These are phyloP conservation scores for Coemansia sp. DNA, from an alignment of 192 early-diverging fungal genomes.

Conservation along the genomic window DNA sequence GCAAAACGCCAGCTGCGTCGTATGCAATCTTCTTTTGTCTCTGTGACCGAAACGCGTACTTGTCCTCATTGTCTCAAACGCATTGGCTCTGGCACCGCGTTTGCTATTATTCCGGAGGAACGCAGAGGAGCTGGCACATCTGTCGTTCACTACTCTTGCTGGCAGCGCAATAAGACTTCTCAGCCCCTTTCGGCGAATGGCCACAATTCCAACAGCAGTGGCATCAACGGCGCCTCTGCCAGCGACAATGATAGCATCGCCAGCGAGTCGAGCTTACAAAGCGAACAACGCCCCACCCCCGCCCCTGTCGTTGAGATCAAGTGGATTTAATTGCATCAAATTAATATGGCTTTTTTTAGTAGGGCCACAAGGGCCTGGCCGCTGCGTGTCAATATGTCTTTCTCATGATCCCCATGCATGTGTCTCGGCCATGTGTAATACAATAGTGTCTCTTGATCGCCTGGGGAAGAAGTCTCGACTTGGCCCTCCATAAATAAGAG, in stretches of 20 bases:
- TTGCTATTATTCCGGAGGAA: conserved; percentile 39
- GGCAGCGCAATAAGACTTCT: conserved; percentile 40
- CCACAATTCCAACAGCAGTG: not conserved
- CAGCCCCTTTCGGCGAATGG: not conserved
- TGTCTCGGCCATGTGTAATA: not conserved
- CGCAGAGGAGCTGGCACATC: conserved; percentile 11
- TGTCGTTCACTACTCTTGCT: conserved; percentile 57
- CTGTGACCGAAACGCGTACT: conserved; percentile 40
- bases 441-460: not conserved
- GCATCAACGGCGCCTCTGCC: not conserved
- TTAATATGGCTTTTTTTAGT: no score
- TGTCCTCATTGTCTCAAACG: conserved; percentile 57
- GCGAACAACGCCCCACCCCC: not conserved
- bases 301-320: conserved; percentile 20
- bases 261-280: not conserved
- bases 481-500: not conserved
- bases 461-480: not conserved
- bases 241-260: not conserved
- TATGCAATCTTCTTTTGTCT: conserved; percentile 30
- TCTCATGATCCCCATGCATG: not conserved
- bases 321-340: conserved; percentile 17
- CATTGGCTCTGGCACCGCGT: conserved; percentile 53
- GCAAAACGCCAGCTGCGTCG: conserved; percentile 34
- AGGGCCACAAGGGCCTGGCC: not conserved
- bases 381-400: not conserved